These are phyloP conservation scores for Fusarium sp. DNA, from an alignment of 2,329 filamentous ascomycete genomes.

Conservation along the genomic window DNA sequence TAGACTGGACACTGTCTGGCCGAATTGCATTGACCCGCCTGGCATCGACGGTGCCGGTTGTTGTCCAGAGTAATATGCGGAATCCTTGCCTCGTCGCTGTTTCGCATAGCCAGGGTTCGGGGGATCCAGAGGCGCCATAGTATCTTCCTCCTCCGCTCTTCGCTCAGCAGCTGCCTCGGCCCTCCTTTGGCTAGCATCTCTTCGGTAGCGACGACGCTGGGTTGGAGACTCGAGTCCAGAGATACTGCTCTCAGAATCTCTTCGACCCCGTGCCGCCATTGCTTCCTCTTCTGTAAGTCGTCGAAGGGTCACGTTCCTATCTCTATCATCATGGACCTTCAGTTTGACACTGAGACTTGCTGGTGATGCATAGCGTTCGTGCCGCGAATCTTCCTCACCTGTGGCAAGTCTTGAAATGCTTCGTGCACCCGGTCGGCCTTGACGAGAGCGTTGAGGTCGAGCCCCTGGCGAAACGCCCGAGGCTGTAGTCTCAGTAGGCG, in stretches of 20 bases:
- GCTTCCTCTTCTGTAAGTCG: slow-evolving; percentile 74
- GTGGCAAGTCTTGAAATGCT: slow-evolving; percentile 61
- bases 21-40: slow-evolving; percentile 52
- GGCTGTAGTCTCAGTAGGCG: slow-evolving; percentile 50
- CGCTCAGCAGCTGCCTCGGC: slow-evolving; percentile 65
- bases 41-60: slow-evolving; percentile 59
- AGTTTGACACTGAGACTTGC: slow-evolving; percentile 71
- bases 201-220: slow-evolving; percentile 66
- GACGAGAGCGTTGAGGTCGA: slow-evolving; percentile 61
- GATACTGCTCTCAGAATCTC: slow-evolving; percentile 69
- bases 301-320: slow-evolving; percentile 73
- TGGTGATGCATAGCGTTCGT: slow-evolving; percentile 59
- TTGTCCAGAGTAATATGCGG: slow-evolving; percentile 73
- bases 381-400: slow-evolving; percentile 57
- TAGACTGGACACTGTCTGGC: slow-evolving; percentile 63
- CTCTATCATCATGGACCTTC: slow-evolving; percentile 72
- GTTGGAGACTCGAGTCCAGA: slow-evolving; percentile 70
- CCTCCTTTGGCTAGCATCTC: slow-evolving; percentile 65
- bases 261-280: slow-evolving; percentile 61
- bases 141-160: slow-evolving; percentile 57
- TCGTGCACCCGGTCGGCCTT: slow-evolving; percentile 60
- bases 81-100: slow-evolving; percentile 69
- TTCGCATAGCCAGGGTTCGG: slow-evolving; percentile 71
- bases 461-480: slow-evolving; percentile 53
- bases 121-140: slow-evolving; percentile 65